Conservation (phyloP, 2,329 filamentous ascomycete genomes). For the Hypoxylon sp. region DNA sequence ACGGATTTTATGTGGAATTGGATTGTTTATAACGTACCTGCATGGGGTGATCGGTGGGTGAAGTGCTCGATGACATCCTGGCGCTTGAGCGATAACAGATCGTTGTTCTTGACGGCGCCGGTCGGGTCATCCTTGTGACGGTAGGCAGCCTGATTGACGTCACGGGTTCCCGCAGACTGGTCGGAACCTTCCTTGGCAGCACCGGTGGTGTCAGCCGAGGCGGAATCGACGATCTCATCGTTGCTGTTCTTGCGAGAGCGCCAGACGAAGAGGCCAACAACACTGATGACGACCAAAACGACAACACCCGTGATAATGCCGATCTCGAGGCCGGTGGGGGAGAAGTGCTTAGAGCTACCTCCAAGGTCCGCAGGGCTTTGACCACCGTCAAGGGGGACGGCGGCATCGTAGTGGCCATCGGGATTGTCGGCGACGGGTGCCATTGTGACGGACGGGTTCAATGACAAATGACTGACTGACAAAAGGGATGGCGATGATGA, state of each 20-base stretch:
- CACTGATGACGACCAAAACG: constrained; percentile 44
- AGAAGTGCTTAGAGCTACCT: constrained; percentile 27
- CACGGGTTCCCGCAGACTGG: not conserved
- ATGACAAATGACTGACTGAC: constrained; percentile 1
- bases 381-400: constrained; percentile 50
- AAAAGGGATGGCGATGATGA: not conserved
- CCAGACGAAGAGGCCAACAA: constrained; percentile 51
- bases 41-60: not conserved
- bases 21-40: constrained; percentile 33
- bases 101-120: constrained; percentile 43
- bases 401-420: constrained; percentile 46
- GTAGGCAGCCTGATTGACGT: constrained; percentile 27
- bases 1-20: not conserved
- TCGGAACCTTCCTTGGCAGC: constrained; percentile 6
- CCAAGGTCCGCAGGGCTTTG: constrained; percentile 43
- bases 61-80: constrained; percentile 25
- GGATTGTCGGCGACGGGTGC: constrained; percentile 29
- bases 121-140: constrained; percentile 44
- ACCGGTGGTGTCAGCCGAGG: constrained; percentile 6
- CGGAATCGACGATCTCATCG: constrained; percentile 32
- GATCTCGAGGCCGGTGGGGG: constrained; percentile 48
- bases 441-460: constrained; percentile 26
- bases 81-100: constrained; percentile 41
- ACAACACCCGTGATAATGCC: constrained; percentile 51
- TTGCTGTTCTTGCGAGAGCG: constrained; percentile 47